Evolutionary conservation across 805 yeast species (phyloP).

Genomic region (Pichia sporocuriosa): DNA sequence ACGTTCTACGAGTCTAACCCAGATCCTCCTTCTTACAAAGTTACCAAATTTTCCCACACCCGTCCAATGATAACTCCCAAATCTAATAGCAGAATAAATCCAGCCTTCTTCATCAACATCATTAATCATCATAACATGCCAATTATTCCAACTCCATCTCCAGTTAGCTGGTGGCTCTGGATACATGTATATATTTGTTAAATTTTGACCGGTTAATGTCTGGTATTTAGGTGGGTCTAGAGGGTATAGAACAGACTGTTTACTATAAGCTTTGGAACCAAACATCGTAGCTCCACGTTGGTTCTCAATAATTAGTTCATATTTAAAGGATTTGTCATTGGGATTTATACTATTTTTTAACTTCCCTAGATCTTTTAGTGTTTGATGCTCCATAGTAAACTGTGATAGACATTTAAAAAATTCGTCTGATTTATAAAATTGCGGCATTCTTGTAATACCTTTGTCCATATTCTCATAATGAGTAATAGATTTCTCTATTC

Average conservation of each 20-base stretch:
- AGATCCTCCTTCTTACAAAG: conserved; percentile 43
- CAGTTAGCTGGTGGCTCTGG: conserved; percentile 47
- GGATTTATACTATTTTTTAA: conserved; percentile 9
- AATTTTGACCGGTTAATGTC: conserved; percentile 34
- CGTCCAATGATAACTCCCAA: conserved; percentile 41
- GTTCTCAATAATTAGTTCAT: conserved; percentile 45
- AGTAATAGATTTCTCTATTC: conserved; percentile 17
- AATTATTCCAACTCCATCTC: conserved; percentile 50
- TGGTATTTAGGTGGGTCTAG: conserved; percentile 47
- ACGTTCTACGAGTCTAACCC: conserved; percentile 34
- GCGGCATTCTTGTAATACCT: conserved; percentile 25
- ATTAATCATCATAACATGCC: conserved; percentile 47
- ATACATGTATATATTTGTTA: conserved; percentile 26
- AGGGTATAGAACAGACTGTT: conserved; percentile 39
- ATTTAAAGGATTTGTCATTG: conserved; percentile 11
- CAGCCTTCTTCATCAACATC: conserved; percentile 58
- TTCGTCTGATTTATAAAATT: conserved; percentile 23
- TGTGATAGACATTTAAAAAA: conserved; percentile 22
- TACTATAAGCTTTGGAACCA: conserved; percentile 45
- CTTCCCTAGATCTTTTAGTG: conserved; percentile 10
- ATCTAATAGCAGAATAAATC: conserved; percentile 40
- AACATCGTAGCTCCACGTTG: conserved; percentile 47
- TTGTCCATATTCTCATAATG: conserved; percentile 25
- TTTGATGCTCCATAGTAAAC: conserved; percentile 13
- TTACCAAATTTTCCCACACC: conserved; percentile 45